Conservation (phyloP, 345 rosid species). For the Syzygium aromaticum region DNA sequence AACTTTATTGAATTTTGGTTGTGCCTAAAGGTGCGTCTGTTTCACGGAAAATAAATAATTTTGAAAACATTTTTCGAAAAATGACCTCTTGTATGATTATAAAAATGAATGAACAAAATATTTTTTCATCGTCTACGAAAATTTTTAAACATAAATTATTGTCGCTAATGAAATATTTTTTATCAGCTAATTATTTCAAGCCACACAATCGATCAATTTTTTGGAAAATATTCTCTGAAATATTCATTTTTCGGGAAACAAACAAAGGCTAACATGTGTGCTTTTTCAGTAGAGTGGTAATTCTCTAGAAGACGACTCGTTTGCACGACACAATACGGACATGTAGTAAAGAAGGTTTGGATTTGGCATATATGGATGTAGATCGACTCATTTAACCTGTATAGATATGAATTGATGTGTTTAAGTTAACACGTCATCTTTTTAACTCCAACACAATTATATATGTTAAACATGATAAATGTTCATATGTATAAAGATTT, state of each 20-base stretch:
- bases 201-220: neutral
- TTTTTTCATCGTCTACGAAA: too few relatives aligned
- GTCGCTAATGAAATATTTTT: too few relatives aligned
- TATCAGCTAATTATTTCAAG: neutral
- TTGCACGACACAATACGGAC: neutral
- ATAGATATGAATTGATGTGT: neutral
- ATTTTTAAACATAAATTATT: neutral
- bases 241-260: rapidly evolving
- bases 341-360: neutral
- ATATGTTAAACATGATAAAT: neutral
- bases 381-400: rapidly evolving
- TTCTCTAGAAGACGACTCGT: neutral
- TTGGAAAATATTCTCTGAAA: rapidly evolving
- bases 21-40: too few relatives aligned
- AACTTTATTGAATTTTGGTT: too few relatives aligned
- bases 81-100: too few relatives aligned
- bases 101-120: too few relatives aligned
- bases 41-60: too few relatives aligned
- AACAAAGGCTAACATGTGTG: neutral
- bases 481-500: neutral
- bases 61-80: too few relatives aligned
- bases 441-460: neutral
- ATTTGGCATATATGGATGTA: neutral
- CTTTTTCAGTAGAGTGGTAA: neutral
- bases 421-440: neutral